phyloP scores from a whole-genome alignment of 192 early-diverging fungal species.

The Entomortierella chlamydospora region DNA sequence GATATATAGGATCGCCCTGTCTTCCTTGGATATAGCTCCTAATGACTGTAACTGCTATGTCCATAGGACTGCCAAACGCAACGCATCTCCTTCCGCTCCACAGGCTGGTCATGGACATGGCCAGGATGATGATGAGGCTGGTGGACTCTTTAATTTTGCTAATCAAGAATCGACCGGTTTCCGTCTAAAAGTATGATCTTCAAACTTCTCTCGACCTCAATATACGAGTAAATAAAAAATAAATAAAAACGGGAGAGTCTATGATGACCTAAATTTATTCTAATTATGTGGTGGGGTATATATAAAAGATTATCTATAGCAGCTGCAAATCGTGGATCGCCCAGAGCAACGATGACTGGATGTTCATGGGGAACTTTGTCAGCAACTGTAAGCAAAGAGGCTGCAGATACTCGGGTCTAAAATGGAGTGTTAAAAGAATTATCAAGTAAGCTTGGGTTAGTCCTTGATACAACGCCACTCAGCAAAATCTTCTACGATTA shows the following conservation, averaged over 20 bases:
- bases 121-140: slow-evolving; percentile 59
- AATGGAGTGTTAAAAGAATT: neutral
- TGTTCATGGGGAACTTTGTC: slow-evolving; percentile 53
- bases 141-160: slow-evolving; percentile 63
- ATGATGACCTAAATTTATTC: too few species aligned
- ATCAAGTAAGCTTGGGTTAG: neutral
- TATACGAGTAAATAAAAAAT: slow-evolving; percentile 7
- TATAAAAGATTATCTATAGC: slow-evolving; percentile 14
- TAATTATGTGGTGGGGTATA: slow-evolving; percentile 19
- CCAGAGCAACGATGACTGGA: slow-evolving; percentile 52
- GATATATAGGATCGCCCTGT: too few species aligned
- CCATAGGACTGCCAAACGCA: slow-evolving; percentile 20
- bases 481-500: too few species aligned
- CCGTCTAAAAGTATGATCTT: slow-evolving; percentile 58
- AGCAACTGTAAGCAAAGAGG: slow-evolving; percentile 46
- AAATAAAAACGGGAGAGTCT: neutral
- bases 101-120: slow-evolving; percentile 64
- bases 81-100: slow-evolving; percentile 68
- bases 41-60: too few species aligned
- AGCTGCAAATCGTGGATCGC: slow-evolving; percentile 51
- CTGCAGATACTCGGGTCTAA: slow-evolving; percentile 46
- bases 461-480: neutral
- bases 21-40: too few species aligned
- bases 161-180: slow-evolving; percentile 69
- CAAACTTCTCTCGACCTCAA: neutral